Evolutionary conservation across 176 grass and related monocot genomes (phyloP).

Genomic region (Secale cereale): DNA sequence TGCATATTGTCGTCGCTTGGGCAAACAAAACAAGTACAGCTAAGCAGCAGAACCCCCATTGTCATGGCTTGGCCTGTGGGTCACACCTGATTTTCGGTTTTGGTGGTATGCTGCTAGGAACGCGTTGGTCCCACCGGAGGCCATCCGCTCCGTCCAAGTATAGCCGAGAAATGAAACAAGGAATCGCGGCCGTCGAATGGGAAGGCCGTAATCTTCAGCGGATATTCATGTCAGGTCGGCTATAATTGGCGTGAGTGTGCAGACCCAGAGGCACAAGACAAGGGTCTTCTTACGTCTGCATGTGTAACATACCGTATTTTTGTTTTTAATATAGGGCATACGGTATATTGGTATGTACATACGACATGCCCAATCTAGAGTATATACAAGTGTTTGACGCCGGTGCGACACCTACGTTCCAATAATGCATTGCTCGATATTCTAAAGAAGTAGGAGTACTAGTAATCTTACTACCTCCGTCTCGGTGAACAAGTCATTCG

Average conservation of each 20-base stretch:
- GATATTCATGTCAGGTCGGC: conserved; percentile 13
- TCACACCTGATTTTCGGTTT: background rate
- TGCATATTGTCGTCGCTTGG: background rate
- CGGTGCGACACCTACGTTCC: background rate
- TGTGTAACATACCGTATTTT: background rate
- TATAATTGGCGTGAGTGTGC: conserved; percentile 12
- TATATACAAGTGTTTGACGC: background rate
- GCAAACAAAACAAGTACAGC: too few relatives aligned
- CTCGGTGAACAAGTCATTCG: too few relatives aligned
- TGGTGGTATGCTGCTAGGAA: background rate
- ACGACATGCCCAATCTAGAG: background rate
- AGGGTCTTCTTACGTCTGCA: conserved; percentile 7
- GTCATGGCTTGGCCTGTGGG: background rate
- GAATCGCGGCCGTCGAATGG: background rate
- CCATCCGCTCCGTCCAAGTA: background rate
- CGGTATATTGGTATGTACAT: background rate
- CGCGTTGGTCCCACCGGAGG: background rate
- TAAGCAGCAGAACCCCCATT: background rate
- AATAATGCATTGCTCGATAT: background rate
- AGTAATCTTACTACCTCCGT: too few relatives aligned
- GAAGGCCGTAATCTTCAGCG: background rate
- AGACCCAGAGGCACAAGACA: background rate
- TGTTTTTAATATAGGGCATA: background rate
- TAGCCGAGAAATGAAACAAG: background rate
- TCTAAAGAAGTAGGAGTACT: background rate